Conservation (phyloP, 2,329 filamentous ascomycete species). For the Monosporascus sp. region DNA sequence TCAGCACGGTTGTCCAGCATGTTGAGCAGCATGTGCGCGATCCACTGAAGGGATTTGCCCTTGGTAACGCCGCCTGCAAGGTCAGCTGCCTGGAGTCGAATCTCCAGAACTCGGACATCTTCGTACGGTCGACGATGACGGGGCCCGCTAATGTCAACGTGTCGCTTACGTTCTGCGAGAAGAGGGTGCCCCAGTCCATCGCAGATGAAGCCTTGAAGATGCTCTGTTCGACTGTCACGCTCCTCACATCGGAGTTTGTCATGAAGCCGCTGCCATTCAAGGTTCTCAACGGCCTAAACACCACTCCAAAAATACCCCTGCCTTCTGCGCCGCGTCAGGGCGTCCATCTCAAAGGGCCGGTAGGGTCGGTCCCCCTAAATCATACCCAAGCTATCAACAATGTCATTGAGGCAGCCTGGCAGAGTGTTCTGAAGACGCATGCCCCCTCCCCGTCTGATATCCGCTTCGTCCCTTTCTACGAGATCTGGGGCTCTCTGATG, state of each 20-base stretch:
- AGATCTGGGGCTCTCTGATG: constrained; percentile 44
- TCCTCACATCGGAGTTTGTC: constrained; percentile 41
- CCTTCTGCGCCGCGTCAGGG: constrained; percentile 18
- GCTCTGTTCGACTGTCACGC: constrained; percentile 38
- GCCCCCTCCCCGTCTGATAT: constrained; percentile 35
- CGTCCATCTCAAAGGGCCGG: constrained; percentile 13
- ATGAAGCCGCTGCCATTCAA: constrained; percentile 40
- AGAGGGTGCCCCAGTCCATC: constrained; percentile 35
- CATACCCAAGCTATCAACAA: constrained; percentile 36
- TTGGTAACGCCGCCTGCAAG: constrained; percentile 40
- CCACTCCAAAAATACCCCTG: constrained; percentile 37
- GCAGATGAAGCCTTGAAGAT: constrained; percentile 39
- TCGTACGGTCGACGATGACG: constrained; percentile 36
- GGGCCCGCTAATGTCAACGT: constrained; percentile 33
- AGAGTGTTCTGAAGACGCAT: constrained; percentile 35
- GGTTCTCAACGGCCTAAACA: constrained; percentile 33
- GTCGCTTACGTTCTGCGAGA: constrained; percentile 40
- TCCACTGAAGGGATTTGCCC: constrained; percentile 34
- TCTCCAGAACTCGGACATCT: constrained; percentile 39
- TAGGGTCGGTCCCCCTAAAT: constrained; percentile 30
- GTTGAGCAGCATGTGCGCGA: constrained; percentile 35
- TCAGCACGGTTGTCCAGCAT: constrained; percentile 51
- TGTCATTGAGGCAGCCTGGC: constrained; percentile 39
- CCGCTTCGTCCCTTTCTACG: constrained; percentile 43
- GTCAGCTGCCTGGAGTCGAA: constrained; percentile 36